phyloP scores from a whole-genome alignment of 129 eudicot species.

The Heracleum sosnowskyi region DNA sequence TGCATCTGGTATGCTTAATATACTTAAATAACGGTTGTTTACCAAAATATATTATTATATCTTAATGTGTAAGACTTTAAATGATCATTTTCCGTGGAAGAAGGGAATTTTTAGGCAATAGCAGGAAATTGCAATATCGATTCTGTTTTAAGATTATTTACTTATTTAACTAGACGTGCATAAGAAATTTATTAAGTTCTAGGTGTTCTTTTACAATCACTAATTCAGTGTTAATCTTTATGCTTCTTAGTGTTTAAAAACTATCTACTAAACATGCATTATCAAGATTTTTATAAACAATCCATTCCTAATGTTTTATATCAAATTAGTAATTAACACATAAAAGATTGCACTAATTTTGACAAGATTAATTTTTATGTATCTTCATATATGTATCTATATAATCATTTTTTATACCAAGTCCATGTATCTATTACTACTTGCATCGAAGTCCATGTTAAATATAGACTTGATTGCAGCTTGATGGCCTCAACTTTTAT shows the following conservation, averaged over 20 bases:
- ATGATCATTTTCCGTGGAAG: background rate
- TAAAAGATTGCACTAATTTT: background rate
- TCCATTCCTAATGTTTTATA: background rate
- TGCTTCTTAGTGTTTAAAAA: background rate
- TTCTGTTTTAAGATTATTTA: background rate
- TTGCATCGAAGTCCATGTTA: background rate
- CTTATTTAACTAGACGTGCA: background rate
- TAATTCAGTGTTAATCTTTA: background rate
- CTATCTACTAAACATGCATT: background rate
- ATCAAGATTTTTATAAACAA: background rate
- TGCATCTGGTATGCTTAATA: background rate
- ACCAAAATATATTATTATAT: background rate
- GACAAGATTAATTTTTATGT: background rate
- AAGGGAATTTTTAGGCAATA: background rate
- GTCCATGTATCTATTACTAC: background rate
- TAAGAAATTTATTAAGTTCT: background rate
- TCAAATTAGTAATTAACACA: background rate
- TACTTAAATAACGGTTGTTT: background rate
- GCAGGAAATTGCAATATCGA: background rate
- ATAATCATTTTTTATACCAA: background rate
- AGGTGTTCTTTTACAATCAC: background rate
- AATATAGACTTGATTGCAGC: no score
- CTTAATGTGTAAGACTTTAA: background rate
- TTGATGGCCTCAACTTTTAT: no score
- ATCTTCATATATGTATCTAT: background rate